Base-by-base conservation (phyloP, 1,284 basidiomycete genomes). In the Fistulinella cinereoalba region DNA sequence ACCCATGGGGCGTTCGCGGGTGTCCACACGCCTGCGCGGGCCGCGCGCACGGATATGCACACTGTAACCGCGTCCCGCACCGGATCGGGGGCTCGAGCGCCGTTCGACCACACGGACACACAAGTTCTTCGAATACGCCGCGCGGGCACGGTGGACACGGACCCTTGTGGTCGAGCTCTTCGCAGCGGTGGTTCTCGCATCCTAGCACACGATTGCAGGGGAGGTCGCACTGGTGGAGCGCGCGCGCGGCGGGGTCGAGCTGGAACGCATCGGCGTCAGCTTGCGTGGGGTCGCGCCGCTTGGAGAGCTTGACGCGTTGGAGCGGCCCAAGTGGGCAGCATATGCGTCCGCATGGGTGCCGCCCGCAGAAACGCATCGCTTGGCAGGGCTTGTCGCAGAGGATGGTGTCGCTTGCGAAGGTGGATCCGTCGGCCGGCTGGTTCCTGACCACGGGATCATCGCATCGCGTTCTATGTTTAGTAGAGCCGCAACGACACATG, bases 111-210 rank as follows among this genome's bases (percentile, higher is more conserved):
- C 94, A 97, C 44, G 80, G 69, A 61, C 93, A 97, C 18, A 85
- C 68, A 52, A 93, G 72, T 82, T 97, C 94, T 45, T 95, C 92
- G 55, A 94, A 97, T 0, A 85, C 85, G 29, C 91, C 92, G 58
- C 83, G 77, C 43, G 95, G 71, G 67, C 94, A 97, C 11, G 83
- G 77, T 3, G 80, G 83, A 61, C 94, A 97, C 0, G 76, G 68
- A 0, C 89, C 89, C 51, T 76, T 81, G 67, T 97, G 94, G 61
- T 97, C 93, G 25, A 75, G 72, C 56, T 80, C 77, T 50, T 86
- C 81, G 63, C 93, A 93, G 6, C 58, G 68, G 62, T 94, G 91
- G 44, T 84, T 79, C 1, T 88, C 89, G 54, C 91, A 94, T 9
- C 67, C 68, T 21, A 94, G 71, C 56, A 74, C 55, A 64, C 85